Conservation (phyloP, 2,329 filamentous ascomycete genomes). For the Pseudopithomyces chartarum region DNA sequence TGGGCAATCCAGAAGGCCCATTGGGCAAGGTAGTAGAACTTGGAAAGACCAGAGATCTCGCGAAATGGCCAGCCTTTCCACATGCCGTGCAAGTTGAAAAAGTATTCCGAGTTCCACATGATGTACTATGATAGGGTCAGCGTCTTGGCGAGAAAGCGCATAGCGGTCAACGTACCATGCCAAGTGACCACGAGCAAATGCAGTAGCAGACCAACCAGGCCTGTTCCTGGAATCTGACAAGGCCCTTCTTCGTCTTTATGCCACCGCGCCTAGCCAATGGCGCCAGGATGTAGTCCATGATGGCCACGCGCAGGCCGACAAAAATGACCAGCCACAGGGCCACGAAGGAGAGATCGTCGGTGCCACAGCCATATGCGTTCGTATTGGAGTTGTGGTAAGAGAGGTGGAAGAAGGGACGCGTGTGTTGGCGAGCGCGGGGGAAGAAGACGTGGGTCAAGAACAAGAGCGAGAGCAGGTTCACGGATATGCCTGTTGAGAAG, state of each 20-base stretch:
- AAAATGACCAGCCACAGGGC: constrained; percentile 80
- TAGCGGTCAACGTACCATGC: constrained; percentile 65
- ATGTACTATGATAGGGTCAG: constrained; percentile 66
- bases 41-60: constrained; percentile 74
- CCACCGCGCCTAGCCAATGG: constrained; percentile 76
- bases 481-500: constrained; percentile 68
- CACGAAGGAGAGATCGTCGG: constrained; percentile 79
- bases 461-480: constrained; percentile 84
- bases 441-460: constrained; percentile 82
- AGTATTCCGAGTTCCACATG: constrained; percentile 77
- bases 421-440: constrained; percentile 76
- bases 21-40: constrained; percentile 88
- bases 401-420: constrained; percentile 85
- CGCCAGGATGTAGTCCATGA: constrained; percentile 85
- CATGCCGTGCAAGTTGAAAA: constrained; percentile 74
- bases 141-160: neutral
- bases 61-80: constrained; percentile 87
- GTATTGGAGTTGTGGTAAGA: constrained; percentile 77
- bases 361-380: constrained; percentile 75
- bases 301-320: constrained; percentile 80
- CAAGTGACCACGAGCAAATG: constrained; percentile 77
- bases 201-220: constrained; percentile 90
- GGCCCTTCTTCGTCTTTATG: constrained; percentile 74
- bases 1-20: constrained; percentile 94
- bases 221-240: constrained; percentile 89